A percentile compares a stretch with the other conserved stretches of the same genome.
These are phyloP conservation scores for Cryptococcus jaspeensis DNA, from an alignment of 1,284 basidiomycete genomes.

Conservation along the genomic window DNA sequence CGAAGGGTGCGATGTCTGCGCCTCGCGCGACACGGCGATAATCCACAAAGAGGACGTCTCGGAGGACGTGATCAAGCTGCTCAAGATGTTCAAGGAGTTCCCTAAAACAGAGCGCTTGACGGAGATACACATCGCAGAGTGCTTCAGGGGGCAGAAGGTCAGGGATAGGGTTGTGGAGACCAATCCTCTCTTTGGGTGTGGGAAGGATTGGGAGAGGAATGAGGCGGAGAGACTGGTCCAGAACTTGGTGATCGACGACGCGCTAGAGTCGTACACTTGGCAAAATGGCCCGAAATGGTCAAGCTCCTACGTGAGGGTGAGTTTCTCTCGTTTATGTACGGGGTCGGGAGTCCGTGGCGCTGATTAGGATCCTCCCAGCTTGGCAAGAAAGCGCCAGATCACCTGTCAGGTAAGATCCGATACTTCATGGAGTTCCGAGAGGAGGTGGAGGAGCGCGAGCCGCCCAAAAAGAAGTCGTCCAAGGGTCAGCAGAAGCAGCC, in stretches of 20 bases:
- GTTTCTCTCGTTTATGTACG: conserved; percentile 8
- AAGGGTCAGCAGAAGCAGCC: background rate
- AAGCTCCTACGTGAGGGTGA: conserved; percentile 48
- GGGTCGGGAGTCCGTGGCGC: background rate
- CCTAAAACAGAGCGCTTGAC: background rate
- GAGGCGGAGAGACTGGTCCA: conserved; percentile 49
- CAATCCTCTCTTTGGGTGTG: conserved; percentile 39
- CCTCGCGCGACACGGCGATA: conserved; percentile 30
- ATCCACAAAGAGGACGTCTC: conserved; percentile 44
- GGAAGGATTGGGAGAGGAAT: conserved; percentile 36
- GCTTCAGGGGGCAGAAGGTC: conserved; percentile 43
- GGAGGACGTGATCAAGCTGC: conserved; percentile 30
- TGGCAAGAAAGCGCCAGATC: conserved; percentile 24
- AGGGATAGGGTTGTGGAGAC: conserved; percentile 31
- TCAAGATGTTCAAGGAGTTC: conserved; percentile 18
- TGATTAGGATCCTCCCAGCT: conserved; percentile 23
- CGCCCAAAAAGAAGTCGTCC: conserved; percentile 10
- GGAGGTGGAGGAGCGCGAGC: conserved; percentile 18
- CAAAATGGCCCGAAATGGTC: conserved; percentile 42
- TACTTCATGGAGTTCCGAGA: conserved; percentile 37
- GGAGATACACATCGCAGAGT: conserved; percentile 31
- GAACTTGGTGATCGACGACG: conserved; percentile 43
- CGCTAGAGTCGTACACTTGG: conserved; percentile 38
- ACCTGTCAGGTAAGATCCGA: conserved; percentile 29
- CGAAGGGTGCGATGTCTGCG: conserved; percentile 50